Evolutionary conservation across 495 filamentous ascomycete species (phyloP).

Genomic region (Acidomyces sp.): DNA sequence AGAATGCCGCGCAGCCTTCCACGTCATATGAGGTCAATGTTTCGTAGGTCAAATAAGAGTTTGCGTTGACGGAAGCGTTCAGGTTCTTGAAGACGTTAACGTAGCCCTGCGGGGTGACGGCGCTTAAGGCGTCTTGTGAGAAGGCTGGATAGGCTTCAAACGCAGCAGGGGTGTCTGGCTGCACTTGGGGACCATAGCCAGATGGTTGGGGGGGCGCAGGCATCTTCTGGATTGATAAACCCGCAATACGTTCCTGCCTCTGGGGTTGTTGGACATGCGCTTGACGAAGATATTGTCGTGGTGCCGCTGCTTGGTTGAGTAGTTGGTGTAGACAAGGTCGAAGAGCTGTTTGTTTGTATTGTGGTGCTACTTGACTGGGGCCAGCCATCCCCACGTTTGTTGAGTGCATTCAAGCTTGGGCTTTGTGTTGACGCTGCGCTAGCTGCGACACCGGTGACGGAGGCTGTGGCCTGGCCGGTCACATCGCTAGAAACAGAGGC

Average conservation of each 20-base stretch:
- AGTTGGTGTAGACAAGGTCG: conserved; percentile 8
- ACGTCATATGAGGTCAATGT: conserved; percentile 33
- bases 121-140: conserved; percentile 11
- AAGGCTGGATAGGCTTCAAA: conserved; percentile 11
- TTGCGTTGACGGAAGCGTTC: conserved; percentile 26
- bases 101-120: conserved; percentile 32
- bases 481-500: conserved; percentile 4
- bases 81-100: conserved; percentile 29
- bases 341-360: conserved; percentile 4
- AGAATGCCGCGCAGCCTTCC: conserved; percentile 25
- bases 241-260: conserved; percentile 18
- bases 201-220: conserved; percentile 17
- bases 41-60: conserved; percentile 34
- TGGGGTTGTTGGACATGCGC: conserved; percentile 11
- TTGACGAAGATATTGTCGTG: conserved; percentile 5
- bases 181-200: conserved; percentile 13
- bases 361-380: not conserved
- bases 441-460: conserved; percentile 10
- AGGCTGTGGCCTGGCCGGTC: conserved; percentile 5
- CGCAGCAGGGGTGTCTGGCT: conserved; percentile 15
- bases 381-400: not conserved
- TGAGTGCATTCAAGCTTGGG: not conserved
- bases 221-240: conserved; percentile 18
- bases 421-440: conserved; percentile 9
- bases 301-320: conserved; percentile 4